Evolutionary conservation across 2,329 filamentous ascomycete genomes (phyloP).

Genomic region (Alternaria tenuissima): DNA sequence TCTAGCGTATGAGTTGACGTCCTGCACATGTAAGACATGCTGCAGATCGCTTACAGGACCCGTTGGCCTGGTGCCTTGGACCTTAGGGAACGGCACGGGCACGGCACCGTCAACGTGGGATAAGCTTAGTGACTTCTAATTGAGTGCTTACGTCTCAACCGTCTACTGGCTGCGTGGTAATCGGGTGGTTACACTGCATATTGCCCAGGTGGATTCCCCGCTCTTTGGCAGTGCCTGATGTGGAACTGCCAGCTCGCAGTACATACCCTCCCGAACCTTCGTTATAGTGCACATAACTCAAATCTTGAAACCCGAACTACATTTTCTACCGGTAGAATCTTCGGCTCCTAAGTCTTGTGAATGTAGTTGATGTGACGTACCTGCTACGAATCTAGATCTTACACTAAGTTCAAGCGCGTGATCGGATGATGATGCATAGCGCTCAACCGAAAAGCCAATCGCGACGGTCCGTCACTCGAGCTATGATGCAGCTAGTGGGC

Average conservation of each 20-base stretch:
- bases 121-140: background rate
- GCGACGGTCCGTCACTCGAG: conserved; percentile 3
- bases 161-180: background rate
- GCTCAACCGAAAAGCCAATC: conserved; percentile 5
- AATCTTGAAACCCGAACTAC: background rate
- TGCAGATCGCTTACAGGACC: conserved; percentile 3
- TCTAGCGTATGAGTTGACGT: conserved; percentile 4
- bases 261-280: background rate
- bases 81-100: background rate
- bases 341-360: background rate
- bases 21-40: background rate
- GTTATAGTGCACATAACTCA: background rate
- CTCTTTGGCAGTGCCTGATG: background rate
- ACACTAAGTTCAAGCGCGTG: background rate
- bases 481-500: conserved; percentile 4
- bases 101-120: conserved; percentile 7
- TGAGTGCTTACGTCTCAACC: conserved; percentile 1
- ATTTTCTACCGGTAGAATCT: background rate
- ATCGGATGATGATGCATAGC: conserved; percentile 5
- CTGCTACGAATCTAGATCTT: background rate
- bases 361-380: background rate
- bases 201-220: background rate
- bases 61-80: background rate
- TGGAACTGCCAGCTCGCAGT: background rate
- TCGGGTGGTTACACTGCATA: conserved; percentile 2